Evolutionary conservation across 805 yeast species (phyloP), one percentile per base, ranked within the genome.

Genomic region (Starmerella bacillaris): DNA sequence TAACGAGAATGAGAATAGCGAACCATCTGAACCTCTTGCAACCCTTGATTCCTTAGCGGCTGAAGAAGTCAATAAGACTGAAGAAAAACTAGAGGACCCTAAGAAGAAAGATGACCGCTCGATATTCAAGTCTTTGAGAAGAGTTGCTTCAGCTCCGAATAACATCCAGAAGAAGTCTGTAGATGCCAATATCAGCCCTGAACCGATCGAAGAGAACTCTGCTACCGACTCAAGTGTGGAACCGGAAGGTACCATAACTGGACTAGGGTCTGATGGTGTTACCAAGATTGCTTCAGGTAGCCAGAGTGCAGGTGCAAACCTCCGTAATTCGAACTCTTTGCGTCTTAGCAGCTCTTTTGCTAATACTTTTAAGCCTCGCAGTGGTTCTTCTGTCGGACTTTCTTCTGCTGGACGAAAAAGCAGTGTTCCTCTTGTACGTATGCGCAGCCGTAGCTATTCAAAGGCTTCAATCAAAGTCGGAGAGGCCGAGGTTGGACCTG

Each of bases 131-230:
- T 39, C 38, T 3, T 28, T 46, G 18, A 60, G 89, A 40, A 63
- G 92, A 41, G 92, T 78, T 2, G 84, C 92, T 0, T 79, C 93
- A 0, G 92, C 89, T 1, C 93, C 93, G 8, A 61, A 76, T 37
- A 77, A 67, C 7, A 49, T 70, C 18, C 63, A 68, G 35, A 29
- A 29, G 29, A 26, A 26, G 14, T 14, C 22, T 22, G 32, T 22
- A 6, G 32, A 29, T 29, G 22, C 32, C 11, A n/a, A n/a, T n/a
- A n/a, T n/a, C n/a, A n/a, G n/a, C n/a, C n/a, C n/a, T n/a, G n/a
- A n/a, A n/a, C n/a, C n/a, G n/a, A n/a, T n/a, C n/a, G n/a, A n/a
- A n/a, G n/a, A n/a, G n/a, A n/a, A n/a, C n/a, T n/a, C n/a, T n/a
- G n/a, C n/a, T n/a, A n/a, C n/a, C n/a, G n/a, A n/a, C n/a, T n/a